phyloP scores from a whole-genome alignment of 495 filamentous ascomycete genomes.

The Stereocaulon alpinum region DNA sequence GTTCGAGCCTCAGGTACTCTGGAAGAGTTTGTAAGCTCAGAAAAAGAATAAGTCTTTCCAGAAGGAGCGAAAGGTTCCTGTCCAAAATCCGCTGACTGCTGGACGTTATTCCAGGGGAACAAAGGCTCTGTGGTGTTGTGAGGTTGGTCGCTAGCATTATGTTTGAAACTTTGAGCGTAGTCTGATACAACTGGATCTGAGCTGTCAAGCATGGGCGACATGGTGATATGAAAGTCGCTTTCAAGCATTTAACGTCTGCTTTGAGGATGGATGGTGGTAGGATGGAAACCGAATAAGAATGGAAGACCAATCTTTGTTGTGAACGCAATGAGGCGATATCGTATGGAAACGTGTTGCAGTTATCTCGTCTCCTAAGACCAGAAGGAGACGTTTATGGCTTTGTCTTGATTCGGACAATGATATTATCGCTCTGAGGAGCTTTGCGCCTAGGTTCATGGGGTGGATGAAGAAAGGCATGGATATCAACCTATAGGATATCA shows the following conservation, averaged over 20 bases:
- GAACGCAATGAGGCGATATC: background rate
- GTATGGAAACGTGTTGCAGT: background rate
- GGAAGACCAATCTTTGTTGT: background rate
- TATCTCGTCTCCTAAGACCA: background rate
- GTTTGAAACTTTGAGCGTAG: background rate
- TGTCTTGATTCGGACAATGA: conserved; percentile 5
- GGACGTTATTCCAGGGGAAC: background rate
- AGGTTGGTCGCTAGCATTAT: background rate
- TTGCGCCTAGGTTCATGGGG: background rate
- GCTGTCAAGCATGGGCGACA: background rate
- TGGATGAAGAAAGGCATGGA: background rate
- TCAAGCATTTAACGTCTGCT: background rate
- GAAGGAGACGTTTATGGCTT: background rate
- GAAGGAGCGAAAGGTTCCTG: background rate
- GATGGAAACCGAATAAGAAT: background rate
- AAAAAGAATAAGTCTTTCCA: background rate
- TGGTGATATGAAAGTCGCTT: background rate
- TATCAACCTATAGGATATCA: conserved; percentile 1
- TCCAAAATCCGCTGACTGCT: background rate
- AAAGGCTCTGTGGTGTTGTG: background rate
- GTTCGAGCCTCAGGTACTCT: background rate
- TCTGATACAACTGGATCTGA: conserved; percentile 3
- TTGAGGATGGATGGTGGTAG: background rate
- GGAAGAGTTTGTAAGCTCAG: background rate
- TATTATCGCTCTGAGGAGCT: background rate